Evolutionary conservation across 1,139 yeast species (phyloP), one percentile per base, ranked within the genome.

Genomic region (Taphrina deformans): DNA sequence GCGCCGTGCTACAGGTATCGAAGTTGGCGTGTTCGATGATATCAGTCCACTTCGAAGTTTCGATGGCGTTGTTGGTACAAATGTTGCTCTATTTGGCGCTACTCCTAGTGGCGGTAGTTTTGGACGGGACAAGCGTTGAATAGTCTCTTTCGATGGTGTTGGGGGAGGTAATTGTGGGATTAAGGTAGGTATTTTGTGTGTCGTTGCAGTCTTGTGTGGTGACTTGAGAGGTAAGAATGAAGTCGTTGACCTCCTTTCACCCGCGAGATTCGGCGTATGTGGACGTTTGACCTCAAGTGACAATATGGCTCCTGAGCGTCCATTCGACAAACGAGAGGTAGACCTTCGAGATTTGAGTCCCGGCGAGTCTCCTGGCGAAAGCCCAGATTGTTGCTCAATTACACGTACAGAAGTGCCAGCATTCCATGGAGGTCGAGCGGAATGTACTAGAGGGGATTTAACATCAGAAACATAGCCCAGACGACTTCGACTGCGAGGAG

Each of bases 401-500:
- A 38, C 41, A 10, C 56, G 56, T 10, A 45, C 51, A 14, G 35
- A 31, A 7, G 63, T 59, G 4, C 63, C 63, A n/a, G 56, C 48
- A 38, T 59, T 59, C 63, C 63, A 59, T 7, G 56, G 56, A 5
- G 63, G 63, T 12, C 52, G 51, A n/a, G 38, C 18, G 4, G 52
- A 29, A 9, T 35, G 35, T 27, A 21, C 40, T 23, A 4, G 18
- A 2, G 33, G 44, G 10, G 26, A 31, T 12, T 24, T 46, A n/a
- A 21, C 46, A 5, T 27, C 62, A 7, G 50, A 21, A 21, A 16
- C 46, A 38, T 48, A 33, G 31, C 51, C 38, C 16, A 59, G 40
- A 12, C 63, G 55, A 26, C 56, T 48, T n/a, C 51, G 63, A 23
- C 63, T 59, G 24, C 63, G 29, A 6, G 63, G 63, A n/a, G 63